Base-by-base conservation (phyloP, 768 basidiomycete genomes). In the Rhodotorula graminis region DNA sequence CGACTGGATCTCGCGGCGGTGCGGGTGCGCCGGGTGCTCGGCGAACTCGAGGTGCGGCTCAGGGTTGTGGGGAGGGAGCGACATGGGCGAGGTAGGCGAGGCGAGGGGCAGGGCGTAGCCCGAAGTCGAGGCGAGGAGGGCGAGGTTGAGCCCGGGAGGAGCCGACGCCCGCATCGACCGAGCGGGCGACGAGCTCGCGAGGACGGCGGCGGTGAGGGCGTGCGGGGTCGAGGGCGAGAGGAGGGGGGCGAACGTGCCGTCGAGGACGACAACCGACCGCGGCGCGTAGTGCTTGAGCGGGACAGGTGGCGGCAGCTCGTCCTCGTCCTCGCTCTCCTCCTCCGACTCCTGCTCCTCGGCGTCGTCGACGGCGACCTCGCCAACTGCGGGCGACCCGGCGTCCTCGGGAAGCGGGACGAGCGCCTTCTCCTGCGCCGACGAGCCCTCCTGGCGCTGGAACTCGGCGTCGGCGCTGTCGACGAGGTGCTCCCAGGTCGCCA, bases 1-100 rank as follows among this genome's bases (percentile, higher is more conserved):
- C 18, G 21, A 1, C 50, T 71, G 70, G 9, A 69, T 65, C 67
- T 69, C 74, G 29, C 60, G 31, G 15, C 67, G 64, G 31, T 65
- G 62, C 42, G 42, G 33, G 27, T 63, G 44, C 50, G 61, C n/a
- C 29, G 47, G 11, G 27, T 37, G 27, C 10, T 68, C 65, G 14
- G 73, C 59, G 44, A 14, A 14, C 42, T 67, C 62, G 44, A 31
- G 62, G 46, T 67, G 58, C 53, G 64, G 69, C 15, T 65, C 69
- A 11, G 55, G 64, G 33, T 46, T 3, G 12, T 18, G 44, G 2
- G 44, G 14, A 66, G 65, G 23, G 71, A 53, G 47, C 68, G 66
- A 19, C 58, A n/a, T 29, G 63, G 31, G 3, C 65, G 56, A 0
- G 44, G 50, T n/a, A 44, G 3, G 15, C 49, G 47, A 3, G 46